These are phyloP conservation scores for Exophiala dermatitidis DNA, from an alignment of 2,329 filamentous ascomycete genomes.

Conservation along the genomic window DNA sequence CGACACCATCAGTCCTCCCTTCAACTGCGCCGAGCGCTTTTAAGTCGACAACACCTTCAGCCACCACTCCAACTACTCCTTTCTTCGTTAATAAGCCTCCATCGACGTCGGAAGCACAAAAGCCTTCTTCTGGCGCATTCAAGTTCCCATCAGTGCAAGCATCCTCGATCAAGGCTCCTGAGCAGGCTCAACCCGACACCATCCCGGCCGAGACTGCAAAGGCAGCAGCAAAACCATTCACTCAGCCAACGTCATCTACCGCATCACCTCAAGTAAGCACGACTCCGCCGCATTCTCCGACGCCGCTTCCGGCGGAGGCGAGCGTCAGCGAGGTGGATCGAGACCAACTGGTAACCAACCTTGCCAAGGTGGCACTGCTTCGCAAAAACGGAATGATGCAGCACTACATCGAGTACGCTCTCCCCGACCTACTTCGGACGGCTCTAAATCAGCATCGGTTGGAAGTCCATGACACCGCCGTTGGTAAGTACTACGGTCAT, in stretches of 20 bases:
- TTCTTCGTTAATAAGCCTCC: background rate
- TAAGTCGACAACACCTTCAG: background rate
- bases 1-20: background rate
- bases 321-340: slow-evolving; percentile 8
- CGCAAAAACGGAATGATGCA: slow-evolving; percentile 19
- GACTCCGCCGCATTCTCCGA: slow-evolving; percentile 12
- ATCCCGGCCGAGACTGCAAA: background rate
- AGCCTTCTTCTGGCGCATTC: slow-evolving; percentile 4
- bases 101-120: background rate
- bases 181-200: background rate
- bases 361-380: slow-evolving; percentile 18
- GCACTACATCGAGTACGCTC: slow-evolving; percentile 21
- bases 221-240: background rate
- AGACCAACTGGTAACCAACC: slow-evolving; percentile 5
- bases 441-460: slow-evolving; percentile 15
- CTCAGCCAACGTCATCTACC: background rate
- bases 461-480: slow-evolving; percentile 13
- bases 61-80: background rate
- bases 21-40: slow-evolving; percentile 1
- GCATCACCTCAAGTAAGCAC: slow-evolving; percentile 7
- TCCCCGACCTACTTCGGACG: slow-evolving; percentile 16
- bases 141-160: slow-evolving; percentile 7
- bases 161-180: background rate
- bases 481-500: slow-evolving; percentile 12
- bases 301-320: slow-evolving; percentile 1